Percentiles rank a stretch among this genome's conserved stretches.
Evolutionary conservation across 306 rosid genomes (phyloP).

Genomic region (Quercus agrifolia): DNA sequence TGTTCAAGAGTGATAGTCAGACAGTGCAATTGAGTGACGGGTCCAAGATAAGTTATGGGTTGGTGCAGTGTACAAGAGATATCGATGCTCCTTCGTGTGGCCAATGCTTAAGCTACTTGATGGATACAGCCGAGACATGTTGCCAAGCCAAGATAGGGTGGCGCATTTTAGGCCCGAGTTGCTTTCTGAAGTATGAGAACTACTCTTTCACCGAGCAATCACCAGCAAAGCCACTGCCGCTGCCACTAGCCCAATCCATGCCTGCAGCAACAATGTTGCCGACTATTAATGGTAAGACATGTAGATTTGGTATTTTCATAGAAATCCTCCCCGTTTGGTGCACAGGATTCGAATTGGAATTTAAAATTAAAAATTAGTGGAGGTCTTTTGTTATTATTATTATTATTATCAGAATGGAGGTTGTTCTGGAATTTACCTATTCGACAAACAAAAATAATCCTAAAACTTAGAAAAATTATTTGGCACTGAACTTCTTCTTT

Average conservation of each 20-base stretch:
- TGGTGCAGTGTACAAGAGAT: constrained; percentile 47
- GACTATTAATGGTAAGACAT: constrained; percentile 13
- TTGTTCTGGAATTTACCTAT: no score
- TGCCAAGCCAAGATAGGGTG: constrained; percentile 23
- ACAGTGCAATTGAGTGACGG: background rate
- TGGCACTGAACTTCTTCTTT: no score
- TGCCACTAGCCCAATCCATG: background rate
- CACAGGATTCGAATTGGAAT: no score
- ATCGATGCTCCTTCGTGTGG: constrained; percentile 12
- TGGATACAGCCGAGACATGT: background rate
- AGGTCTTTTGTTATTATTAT: no score
- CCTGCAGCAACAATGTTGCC: background rate
- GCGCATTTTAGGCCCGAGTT: constrained; percentile 34
- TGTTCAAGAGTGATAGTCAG: no score
- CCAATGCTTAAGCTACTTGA: constrained; percentile 26
- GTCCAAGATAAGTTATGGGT: constrained; percentile 9
- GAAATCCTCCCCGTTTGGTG: background rate
- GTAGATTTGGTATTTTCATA: background rate
- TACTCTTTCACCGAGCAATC: constrained; percentile 17
- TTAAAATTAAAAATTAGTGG: no score
- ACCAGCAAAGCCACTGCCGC: background rate
- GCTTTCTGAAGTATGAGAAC: constrained; percentile 37
- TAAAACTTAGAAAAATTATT: no score
- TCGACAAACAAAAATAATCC: no score
- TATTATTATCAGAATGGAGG: no score